Evolutionary conservation across 768 basidiomycete species (phyloP).

Genomic region (Termitomyces heimii): DNA sequence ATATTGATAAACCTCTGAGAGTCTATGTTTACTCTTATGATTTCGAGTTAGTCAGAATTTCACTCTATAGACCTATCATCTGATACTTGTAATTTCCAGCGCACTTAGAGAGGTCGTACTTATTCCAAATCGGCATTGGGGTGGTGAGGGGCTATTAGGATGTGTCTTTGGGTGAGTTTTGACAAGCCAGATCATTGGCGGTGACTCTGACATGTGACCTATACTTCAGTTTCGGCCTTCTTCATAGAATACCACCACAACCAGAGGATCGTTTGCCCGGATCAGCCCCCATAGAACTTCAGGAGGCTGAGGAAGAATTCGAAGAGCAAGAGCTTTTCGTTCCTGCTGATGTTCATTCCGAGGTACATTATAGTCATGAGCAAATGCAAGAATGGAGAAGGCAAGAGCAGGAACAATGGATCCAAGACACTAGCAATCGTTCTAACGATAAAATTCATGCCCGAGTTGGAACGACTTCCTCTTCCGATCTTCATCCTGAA

Average conservation of each 20-base stretch:
- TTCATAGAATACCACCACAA: slow-evolving; percentile 89
- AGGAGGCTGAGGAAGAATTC: slow-evolving; percentile 41
- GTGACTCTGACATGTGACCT: slow-evolving; percentile 2
- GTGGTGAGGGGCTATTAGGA: slow-evolving; percentile 91
- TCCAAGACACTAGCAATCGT: slow-evolving; percentile 17
- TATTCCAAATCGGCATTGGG: slow-evolving; percentile 96
- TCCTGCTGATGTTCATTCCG: slow-evolving; percentile 51
- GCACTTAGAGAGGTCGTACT: slow-evolving; percentile 89
- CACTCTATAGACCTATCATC: slow-evolving; percentile 4
- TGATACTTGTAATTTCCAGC: slow-evolving; percentile 33
- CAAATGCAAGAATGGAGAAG: slow-evolving; percentile 24
- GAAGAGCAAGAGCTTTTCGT: slow-evolving; percentile 68
- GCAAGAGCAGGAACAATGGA: slow-evolving; percentile 26
- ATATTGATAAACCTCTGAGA: slow-evolving; percentile 88
- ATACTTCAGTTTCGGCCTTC: slow-evolving; percentile 67
- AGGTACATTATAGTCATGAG: slow-evolving; percentile 18
- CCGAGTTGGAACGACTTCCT: background rate
- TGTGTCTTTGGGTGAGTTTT: slow-evolving; percentile 82
- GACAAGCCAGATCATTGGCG: background rate
- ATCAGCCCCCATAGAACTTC: slow-evolving; percentile 50
- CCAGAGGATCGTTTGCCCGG: slow-evolving; percentile 53
- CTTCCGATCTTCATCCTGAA: background rate
- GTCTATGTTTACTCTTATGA: slow-evolving; percentile 97
- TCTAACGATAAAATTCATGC: slow-evolving; percentile 8
- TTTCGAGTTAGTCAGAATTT: slow-evolving; percentile 67